Conservation (phyloP, 441 rosid genomes). For the Corymbia citriodora region DNA sequence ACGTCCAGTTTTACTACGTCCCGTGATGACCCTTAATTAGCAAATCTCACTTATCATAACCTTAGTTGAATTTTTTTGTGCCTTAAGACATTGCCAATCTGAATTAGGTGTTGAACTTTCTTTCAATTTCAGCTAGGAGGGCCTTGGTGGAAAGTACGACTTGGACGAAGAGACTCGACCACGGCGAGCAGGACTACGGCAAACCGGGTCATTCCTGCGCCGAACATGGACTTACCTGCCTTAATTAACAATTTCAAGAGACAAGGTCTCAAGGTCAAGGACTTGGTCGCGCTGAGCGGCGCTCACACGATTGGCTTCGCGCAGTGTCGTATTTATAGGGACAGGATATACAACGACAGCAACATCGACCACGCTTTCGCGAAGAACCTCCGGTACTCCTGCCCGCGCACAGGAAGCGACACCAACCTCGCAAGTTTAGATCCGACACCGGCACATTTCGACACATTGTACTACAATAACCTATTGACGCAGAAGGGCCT, state of each 20-base stretch:
- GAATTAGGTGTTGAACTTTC: neutral
- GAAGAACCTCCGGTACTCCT: neutral
- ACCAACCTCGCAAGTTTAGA: conserved; percentile 11
- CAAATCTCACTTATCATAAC: neutral
- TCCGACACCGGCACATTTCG: conserved; percentile 4
- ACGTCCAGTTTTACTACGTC: neutral
- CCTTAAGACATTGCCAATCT: neutral
- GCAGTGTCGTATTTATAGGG: conserved; percentile 11
- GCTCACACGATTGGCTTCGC: conserved; percentile 29
- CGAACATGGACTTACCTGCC: neutral
- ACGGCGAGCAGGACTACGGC: neutral
- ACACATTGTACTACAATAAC: conserved; percentile 16
- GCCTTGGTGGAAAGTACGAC: neutral
- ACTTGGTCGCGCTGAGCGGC: conserved; percentile 27
- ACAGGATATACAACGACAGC: conserved; percentile 19
- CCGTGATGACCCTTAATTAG: conserved; percentile 2
- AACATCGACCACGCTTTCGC: conserved; percentile 16
- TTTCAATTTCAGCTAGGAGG: neutral
- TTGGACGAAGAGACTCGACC: neutral
- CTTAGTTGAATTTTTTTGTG: neutral
- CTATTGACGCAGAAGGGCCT: conserved; percentile 21
- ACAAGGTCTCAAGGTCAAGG: conserved; percentile 14
- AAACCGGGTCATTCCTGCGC: neutral
- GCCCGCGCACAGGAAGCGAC: conserved; percentile 3
- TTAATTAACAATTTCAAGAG: conserved; percentile 14